These are phyloP conservation scores for Podila clonocystis DNA, from an alignment of 192 early-diverging fungal species.

Conservation along the genomic window DNA sequence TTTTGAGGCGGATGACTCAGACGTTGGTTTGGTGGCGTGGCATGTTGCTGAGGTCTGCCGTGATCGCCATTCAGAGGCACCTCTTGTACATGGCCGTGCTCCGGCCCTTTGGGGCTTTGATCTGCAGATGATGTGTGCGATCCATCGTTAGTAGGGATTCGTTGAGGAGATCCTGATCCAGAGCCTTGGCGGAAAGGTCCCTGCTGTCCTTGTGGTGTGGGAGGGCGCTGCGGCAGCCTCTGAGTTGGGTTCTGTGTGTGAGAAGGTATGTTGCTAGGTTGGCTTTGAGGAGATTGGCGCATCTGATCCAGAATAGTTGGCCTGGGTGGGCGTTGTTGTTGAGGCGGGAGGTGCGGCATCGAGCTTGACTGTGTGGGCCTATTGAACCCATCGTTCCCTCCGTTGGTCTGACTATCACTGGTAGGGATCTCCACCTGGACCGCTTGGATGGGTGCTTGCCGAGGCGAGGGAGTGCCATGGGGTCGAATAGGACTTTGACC, in stretches of 20 bases:
- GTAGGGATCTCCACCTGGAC: slow-evolving; percentile 8
- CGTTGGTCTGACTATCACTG: neutral
- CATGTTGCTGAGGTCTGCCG: slow-evolving; percentile 3
- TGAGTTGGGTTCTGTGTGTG: slow-evolving; percentile 21
- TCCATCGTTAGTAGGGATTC: neutral
- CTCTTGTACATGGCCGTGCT: neutral
- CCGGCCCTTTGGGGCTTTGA: neutral
- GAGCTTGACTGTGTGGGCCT: neutral
- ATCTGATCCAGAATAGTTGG: slow-evolving; percentile 38
- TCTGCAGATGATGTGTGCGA: neutral
- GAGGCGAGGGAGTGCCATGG: slow-evolving; percentile 9
- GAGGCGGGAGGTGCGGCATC: neutral
- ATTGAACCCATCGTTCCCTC: neutral
- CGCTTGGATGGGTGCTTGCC: neutral
- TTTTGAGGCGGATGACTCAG: neutral
- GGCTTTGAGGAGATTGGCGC: slow-evolving; percentile 15
- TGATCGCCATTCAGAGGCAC: neutral
- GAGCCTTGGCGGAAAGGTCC: neutral
- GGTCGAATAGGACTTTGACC: slow-evolving; percentile 15
- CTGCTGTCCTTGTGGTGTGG: neutral
- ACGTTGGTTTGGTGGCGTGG: neutral
- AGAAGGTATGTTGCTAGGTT: neutral
- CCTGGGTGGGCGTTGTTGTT: slow-evolving; percentile 17
- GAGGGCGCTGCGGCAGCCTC: slow-evolving; percentile 26
- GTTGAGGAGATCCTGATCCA: slow-evolving; percentile 1